phyloP scores from a whole-genome alignment of 768 basidiomycete genomes.

The Agrocybe praecox region DNA sequence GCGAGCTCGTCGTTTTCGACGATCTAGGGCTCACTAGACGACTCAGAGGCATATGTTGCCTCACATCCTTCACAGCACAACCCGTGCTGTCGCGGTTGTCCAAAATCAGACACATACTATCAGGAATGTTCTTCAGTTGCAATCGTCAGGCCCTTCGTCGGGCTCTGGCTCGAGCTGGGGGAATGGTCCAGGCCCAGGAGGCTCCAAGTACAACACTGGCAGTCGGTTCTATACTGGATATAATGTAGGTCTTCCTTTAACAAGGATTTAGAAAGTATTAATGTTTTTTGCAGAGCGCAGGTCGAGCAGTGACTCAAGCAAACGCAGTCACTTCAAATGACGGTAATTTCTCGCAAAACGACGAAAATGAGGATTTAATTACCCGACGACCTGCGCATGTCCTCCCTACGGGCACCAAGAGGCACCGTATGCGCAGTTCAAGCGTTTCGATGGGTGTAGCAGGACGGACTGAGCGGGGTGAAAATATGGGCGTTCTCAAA shows the following conservation, averaged over 20 bases:
- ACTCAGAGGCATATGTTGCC: constrained; percentile 62
- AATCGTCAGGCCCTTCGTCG: constrained; percentile 50
- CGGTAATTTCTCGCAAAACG: constrained; percentile 43
- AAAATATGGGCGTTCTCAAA: constrained; percentile 58
- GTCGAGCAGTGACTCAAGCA: constrained; percentile 73
- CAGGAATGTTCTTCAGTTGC: constrained; percentile 76
- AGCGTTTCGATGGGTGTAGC: constrained; percentile 55
- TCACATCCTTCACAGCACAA: constrained; percentile 72
- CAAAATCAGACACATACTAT: constrained; percentile 74
- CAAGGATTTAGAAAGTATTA: background rate
- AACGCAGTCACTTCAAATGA: constrained; percentile 63
- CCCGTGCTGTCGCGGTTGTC: constrained; percentile 74
- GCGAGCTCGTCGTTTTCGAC: constrained; percentile 7
- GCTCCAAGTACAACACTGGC: constrained; percentile 72
- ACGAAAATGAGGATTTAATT: constrained; percentile 60
- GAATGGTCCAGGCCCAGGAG: constrained; percentile 67
- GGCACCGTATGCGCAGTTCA: constrained; percentile 55
- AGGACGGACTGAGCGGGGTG: constrained; percentile 41
- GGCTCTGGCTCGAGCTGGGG: constrained; percentile 48
- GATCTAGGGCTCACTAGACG: constrained; percentile 12
- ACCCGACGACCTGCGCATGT: constrained; percentile 30
- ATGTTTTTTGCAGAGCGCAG: constrained; percentile 51
- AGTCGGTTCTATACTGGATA: constrained; percentile 72
- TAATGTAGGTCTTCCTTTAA: constrained; percentile 40
- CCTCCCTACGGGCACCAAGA: constrained; percentile 27